These are phyloP conservation scores for Zizania latifolia DNA, from an alignment of 176 grass and related monocot species.

Conservation along the genomic window DNA sequence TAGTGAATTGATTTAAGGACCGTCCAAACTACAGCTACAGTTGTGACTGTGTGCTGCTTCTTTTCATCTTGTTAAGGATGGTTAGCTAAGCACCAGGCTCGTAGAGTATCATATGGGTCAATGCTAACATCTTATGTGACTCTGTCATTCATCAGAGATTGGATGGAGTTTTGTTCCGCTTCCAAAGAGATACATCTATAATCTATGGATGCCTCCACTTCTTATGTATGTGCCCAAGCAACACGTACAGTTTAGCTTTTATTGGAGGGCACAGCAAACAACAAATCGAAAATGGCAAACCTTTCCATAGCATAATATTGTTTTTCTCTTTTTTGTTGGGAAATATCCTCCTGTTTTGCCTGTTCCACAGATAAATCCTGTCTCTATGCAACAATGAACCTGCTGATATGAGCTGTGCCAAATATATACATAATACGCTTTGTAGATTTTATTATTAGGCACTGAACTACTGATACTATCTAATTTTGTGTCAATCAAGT, in stretches of 20 bases:
- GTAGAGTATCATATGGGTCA: neutral
- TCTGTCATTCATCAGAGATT: neutral
- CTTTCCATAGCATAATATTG: neutral
- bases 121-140: neutral
- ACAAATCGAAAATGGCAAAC: neutral
- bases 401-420: neutral
- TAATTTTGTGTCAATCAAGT: neutral
- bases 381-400: neutral
- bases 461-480: neutral
- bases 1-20: neutral
- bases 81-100: neutral
- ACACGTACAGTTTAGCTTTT: neutral
- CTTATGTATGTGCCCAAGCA: neutral
- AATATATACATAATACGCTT: neutral
- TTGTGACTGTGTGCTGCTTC: too few species aligned
- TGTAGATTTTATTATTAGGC: neutral
- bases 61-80: neutral
- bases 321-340: neutral
- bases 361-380: neutral
- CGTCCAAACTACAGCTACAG: neutral
- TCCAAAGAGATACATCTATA: neutral
- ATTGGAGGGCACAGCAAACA: neutral
- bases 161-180: neutral
- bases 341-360: neutral
- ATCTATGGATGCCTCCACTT: neutral